Evolutionary conservation across 345 rosid genomes (phyloP), one percentile per base, ranked within the genome.

Genomic region (Aegle marmelos): DNA sequence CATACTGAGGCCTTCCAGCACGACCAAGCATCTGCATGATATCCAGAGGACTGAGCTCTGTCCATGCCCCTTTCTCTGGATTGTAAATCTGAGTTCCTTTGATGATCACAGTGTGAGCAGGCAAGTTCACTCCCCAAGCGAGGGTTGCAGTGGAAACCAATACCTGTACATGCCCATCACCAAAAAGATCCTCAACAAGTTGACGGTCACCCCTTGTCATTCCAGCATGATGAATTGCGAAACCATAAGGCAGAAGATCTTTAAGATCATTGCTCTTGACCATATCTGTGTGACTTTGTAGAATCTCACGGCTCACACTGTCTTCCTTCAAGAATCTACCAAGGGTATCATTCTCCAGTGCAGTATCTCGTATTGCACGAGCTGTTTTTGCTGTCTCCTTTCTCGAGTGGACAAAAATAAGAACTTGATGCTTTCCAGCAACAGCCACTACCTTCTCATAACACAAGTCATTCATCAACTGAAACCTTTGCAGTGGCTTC

Each of bases 11-110:
- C 82, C 98, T 87, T 79, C 99, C 98, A 22, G 98, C 99, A 87
- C 99, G 98, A 78, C 99, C 99, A 83, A 96, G 89, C 97, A 96
- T 96, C 92, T 96, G 99, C 99, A 96, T 94, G 68, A 96, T 94
- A 88, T 96, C 98, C 75, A 94, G 80, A 70, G 98, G 98, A 80
- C 97, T 92, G 70, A 96, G 87, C 78, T 96, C 98, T 28, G 94
- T 92, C 98, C 98, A 96, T 39, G 98, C 94, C 73, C 99, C 99
- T 84, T 96, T 96, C 79, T 96, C 99, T 34, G 99, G 98, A 84
- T 90, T 92, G 82, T 96, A 96, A 68, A 96, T 89, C 87, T 94
- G 98, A 8, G 98, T 96, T 64, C 99, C 98, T 82, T 96, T 94
- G 56, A 96, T 96, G 72, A 96, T 96, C 78, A 96, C 99, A 31